Percentiles rank a stretch among this genome's conserved stretches.
Evolutionary conservation across 768 basidiomycete genomes (phyloP).

Genomic region (Lactarius deliciosus): DNA sequence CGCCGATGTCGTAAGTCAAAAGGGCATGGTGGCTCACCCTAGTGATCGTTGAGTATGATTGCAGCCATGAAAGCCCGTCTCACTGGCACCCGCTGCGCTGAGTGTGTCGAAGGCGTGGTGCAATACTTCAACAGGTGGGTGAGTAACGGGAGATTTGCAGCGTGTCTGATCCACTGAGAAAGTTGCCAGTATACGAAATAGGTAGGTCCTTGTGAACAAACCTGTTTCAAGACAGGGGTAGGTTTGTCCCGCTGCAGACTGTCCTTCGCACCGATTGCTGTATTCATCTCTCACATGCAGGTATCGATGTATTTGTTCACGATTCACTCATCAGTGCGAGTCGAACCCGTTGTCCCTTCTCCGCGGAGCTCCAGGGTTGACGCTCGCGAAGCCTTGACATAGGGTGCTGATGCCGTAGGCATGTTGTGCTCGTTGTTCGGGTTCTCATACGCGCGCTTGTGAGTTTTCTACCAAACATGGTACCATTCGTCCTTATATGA

Average conservation of each 20-base stretch:
- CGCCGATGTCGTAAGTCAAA: slow-evolving; percentile 59
- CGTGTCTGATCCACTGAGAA: slow-evolving; percentile 2
- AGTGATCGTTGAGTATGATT: slow-evolving; percentile 3
- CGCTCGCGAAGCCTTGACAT: slow-evolving; percentile 54
- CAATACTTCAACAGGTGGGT: slow-evolving; percentile 76
- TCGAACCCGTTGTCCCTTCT: slow-evolving; percentile 22
- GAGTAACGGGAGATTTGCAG: neutral
- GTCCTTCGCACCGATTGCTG: slow-evolving; percentile 15
- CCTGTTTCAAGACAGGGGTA: slow-evolving; percentile 68
- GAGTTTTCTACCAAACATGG: slow-evolving; percentile 33
- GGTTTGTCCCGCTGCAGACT: slow-evolving; percentile 19
- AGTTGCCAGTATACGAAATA: slow-evolving; percentile 70
- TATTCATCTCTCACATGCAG: slow-evolving; percentile 27
- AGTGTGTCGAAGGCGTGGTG: slow-evolving; percentile 64
- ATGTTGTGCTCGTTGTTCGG: slow-evolving; percentile 71
- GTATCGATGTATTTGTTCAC: slow-evolving; percentile 77
- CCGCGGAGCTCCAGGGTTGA: slow-evolving; percentile 14
- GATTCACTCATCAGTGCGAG: slow-evolving; percentile 77
- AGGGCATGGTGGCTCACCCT: neutral
- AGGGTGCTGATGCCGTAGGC: slow-evolving; percentile 81
- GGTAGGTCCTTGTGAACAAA: slow-evolving; percentile 48
- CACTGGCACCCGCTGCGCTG: slow-evolving; percentile 62
- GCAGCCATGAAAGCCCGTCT: slow-evolving; percentile 70
- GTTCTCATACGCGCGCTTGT: slow-evolving; percentile 74
- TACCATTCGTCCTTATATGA: slow-evolving; percentile 9